Evolutionary conservation across 1,284 basidiomycete species (phyloP), one percentile per base, ranked within the genome.

Genomic region (Ganoderma sp.): DNA sequence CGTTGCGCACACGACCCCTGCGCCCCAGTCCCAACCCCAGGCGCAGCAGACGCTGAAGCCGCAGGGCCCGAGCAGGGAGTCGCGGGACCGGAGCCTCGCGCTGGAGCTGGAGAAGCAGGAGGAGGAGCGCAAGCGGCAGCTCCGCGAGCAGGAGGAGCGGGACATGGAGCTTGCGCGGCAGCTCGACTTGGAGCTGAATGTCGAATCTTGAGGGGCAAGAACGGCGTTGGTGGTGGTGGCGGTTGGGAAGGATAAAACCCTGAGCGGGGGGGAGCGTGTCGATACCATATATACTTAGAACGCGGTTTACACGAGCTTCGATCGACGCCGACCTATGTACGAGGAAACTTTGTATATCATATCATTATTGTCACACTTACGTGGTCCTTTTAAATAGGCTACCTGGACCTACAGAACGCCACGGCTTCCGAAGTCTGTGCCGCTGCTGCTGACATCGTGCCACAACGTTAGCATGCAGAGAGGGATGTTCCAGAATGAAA

Each of bases 101-200:
- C 74, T 73, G 2, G 68, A 72, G 65, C 28, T 74, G 56, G 82
- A 84, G 70, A 74, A 73, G 52, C 78, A 78, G 67, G 82, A 84
- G 70, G 82, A 81, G 67, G 80, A 79, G 67, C 67, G 78, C 34
- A 77, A 77, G 72, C 76, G 74, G 28, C 56, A 15, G 63, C 60
- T 69, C 64, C 75, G 71, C 61, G 80, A 83, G 72, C 77, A 77
- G 71, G 83, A 80, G 69, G 75, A 78, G 64, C 68, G 68, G 41
- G 79, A 81, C 45, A 69, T 67, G 61, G 79, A 80, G 75, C 72
- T 81, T 2, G 80, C 80, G 65, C 72, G 75, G 56, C 75, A 75
- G 71, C 74, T 81, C 22, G 80, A 81, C 67, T 17, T 79, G 54
- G 79, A 81, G 73, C 73, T 81, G 59, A 81, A 39, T 39, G 37